A percentile compares a stretch with the other conserved stretches of the same genome.
Conservation (phyloP, 208 protist genomes). For the Trypanosoma congolense region DNA sequence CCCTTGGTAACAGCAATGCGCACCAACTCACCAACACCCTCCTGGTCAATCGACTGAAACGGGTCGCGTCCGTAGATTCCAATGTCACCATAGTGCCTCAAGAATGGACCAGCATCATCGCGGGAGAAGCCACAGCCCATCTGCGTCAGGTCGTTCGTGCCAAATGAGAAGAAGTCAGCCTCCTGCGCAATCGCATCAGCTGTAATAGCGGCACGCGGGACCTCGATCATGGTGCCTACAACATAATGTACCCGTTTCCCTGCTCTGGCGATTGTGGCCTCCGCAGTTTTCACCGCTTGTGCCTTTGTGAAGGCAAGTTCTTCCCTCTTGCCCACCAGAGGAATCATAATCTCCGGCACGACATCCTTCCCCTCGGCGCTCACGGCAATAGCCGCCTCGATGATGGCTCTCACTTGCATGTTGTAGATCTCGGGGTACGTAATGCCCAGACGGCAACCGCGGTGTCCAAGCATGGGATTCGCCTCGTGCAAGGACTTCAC, state of each 20-base stretch:
- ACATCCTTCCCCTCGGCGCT: conserved; percentile 50
- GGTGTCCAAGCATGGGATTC: conserved; percentile 95
- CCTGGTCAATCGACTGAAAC: conserved; percentile 92
- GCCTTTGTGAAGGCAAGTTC: conserved; percentile 82
- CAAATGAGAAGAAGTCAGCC: conserved; percentile 95
- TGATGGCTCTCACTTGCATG: conserved; percentile 92
- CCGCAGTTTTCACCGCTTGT: conserved; percentile 59
- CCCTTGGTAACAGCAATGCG: conserved; percentile 84
- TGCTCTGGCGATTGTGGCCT: conserved; percentile 38
- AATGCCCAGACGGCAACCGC: conserved; percentile 91
- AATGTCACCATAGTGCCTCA: conserved; percentile 89
- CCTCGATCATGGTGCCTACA: conserved; percentile 94
- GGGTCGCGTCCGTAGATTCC: conserved; percentile 90
- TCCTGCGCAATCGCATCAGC: conserved; percentile 88
- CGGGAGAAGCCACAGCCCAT: conserved; percentile 95
- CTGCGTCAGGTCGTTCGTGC: conserved; percentile 96
- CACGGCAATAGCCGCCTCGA: conserved; percentile 85
- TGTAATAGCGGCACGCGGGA: conserved; percentile 78
- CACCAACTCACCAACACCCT: conserved; percentile 91
- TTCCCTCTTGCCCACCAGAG: conserved; percentile 77
- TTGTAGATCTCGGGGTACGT: conserved; percentile 93
- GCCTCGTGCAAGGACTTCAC: conserved; percentile 85
- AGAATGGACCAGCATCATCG: conserved; percentile 93
- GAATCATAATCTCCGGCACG: conserved; percentile 92
- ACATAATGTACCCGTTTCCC: conserved; percentile 63